A percentile compares a stretch with the other conserved stretches of the same genome.
phyloP scores from a whole-genome alignment of 192 early-diverging fungal genomes.

The Coemansia sp. region DNA sequence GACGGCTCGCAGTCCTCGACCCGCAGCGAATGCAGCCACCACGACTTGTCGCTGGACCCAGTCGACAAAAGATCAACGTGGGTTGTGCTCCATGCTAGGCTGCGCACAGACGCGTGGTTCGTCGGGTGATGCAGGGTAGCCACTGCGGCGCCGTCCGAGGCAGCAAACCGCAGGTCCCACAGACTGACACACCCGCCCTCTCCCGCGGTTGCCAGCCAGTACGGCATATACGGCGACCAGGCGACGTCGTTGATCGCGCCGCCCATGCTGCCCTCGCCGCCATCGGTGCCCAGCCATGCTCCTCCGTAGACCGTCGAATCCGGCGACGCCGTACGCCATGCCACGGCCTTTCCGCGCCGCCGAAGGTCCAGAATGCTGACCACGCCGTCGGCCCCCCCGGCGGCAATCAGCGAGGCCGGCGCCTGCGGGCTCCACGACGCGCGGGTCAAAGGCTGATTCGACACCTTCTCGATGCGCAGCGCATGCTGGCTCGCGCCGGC shows the following conservation, averaged over 20 bases:
- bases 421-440: conserved; percentile 47
- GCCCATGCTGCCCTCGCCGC: neutral
- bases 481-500: conserved; percentile 33
- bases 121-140: conserved; percentile 31
- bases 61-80: conserved; percentile 64
- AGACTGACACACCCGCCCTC: conserved; percentile 60
- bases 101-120: conserved; percentile 22
- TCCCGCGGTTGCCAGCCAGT: conserved; percentile 68
- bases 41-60: conserved; percentile 56
- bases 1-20: neutral
- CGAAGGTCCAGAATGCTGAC: conserved; percentile 47
- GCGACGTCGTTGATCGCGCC: conserved; percentile 53
- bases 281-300: conserved; percentile 5
- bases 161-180: conserved; percentile 68
- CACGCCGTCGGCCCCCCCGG: conserved; percentile 33
- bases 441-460: conserved; percentile 34
- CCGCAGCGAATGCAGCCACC: conserved; percentile 57
- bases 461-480: conserved; percentile 41
- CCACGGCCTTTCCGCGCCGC: conserved; percentile 48
- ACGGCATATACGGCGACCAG: conserved; percentile 74
- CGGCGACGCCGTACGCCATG: conserved; percentile 54
- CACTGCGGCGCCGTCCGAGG: conserved; percentile 40
- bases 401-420: conserved; percentile 37
- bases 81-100: conserved; percentile 65
- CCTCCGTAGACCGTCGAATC: neutral